Evolutionary conservation across 2,329 filamentous ascomycete genomes (phyloP), one percentile per base, ranked within the genome.

Genomic region (Clonostachys chloroleuca): DNA sequence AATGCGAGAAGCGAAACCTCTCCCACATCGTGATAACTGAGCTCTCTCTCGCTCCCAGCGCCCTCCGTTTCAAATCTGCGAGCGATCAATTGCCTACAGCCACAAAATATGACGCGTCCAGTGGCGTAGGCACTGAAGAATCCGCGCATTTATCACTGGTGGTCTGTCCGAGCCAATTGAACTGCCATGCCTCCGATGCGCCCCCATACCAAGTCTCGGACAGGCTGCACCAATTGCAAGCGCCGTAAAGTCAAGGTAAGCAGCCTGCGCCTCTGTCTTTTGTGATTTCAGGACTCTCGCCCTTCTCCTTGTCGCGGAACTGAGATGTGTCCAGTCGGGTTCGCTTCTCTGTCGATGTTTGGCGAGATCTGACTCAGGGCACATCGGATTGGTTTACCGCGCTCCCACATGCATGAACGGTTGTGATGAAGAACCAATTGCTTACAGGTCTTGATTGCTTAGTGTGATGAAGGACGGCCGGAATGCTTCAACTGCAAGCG

Each of bases 191-290:
- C 56, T 34, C 49, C 55, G 33, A 54, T 59, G 42, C 56, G 60
- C 30, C 54, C 59, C 30, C 61, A 64, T 7, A 71, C 59, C 42
- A 64, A 64, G 49, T 63, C 61, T 47, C 57, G 61, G 12, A 63
- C 52, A 12, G 61, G 61, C 40, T 64, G 61, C 48, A 47, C 46
- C 39, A 59, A 61, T 49, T 64, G 61, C 50, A 64, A 64, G 51
- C 53, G 57, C 8, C 59, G 61, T 35, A 64, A 63, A 47, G 60
- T 64, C 24, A 64, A 64, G 54, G 61, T 63, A 51, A 39, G 58
- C 48, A 30, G 30, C 13, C 37, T 30, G 24, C 24, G 24, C 9
- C 24, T 10, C 8, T 30, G 3, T 10, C 1, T 30, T 10, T 30
- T 30, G 8, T 10, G 10, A 10, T 30, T 2, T 3, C 24, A 30